Conservation (phyloP, 2,329 filamentous ascomycete genomes). For the Aureobasidium melanogenum region DNA sequence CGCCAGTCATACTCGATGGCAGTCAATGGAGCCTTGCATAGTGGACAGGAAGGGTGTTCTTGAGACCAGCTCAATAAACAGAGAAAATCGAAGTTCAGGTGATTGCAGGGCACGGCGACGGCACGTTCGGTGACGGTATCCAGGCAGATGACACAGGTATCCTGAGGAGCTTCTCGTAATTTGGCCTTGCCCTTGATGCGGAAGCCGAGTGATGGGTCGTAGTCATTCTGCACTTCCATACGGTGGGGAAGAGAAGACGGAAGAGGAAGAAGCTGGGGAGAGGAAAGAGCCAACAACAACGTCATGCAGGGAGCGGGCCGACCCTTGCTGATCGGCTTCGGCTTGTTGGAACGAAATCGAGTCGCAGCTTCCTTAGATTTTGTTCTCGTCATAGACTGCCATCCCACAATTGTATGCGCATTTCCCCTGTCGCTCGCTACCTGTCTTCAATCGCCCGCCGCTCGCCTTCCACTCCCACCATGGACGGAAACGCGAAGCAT, state of each 20-base stretch:
- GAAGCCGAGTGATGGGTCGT: conserved; percentile 17
- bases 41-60: conserved; percentile 61
- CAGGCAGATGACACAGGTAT: conserved; percentile 80
- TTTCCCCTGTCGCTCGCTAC: background rate
- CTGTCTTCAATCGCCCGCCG: background rate
- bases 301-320: conserved; percentile 8
- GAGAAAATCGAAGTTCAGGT: conserved; percentile 74
- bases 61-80: conserved; percentile 79
- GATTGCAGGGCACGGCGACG: conserved; percentile 65
- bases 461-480: background rate
- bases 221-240: conserved; percentile 7
- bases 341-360: background rate
- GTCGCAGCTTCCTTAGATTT: conserved; percentile 10
- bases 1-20: conserved; percentile 58
- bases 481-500: conserved; percentile 16
- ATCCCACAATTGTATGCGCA: background rate
- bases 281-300: background rate
- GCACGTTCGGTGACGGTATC: conserved; percentile 64
- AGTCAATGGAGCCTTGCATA: conserved; percentile 54
- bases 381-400: conserved; percentile 7
- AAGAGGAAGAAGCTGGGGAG: background rate
- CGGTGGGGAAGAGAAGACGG: background rate
- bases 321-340: background rate
- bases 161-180: conserved; percentile 14
- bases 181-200: conserved; percentile 21